phyloP scores from a whole-genome alignment of 306 rosid genomes.

The Medicago truncatula region DNA sequence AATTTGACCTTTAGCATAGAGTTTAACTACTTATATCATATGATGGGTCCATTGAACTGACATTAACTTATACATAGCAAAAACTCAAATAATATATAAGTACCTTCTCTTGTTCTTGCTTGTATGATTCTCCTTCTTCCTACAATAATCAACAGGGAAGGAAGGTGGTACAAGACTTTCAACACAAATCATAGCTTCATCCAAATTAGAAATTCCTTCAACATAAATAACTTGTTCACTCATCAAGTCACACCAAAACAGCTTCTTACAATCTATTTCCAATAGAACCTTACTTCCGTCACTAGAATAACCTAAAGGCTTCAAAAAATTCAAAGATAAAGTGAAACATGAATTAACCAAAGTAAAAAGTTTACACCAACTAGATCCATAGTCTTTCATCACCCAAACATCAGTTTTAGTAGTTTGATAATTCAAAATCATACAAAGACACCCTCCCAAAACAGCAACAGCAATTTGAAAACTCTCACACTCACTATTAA shows the following conservation, averaged over 20 bases:
- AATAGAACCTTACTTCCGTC: constrained; percentile 52
- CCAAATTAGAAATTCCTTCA: constrained; percentile 42
- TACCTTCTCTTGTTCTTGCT: too few species aligned
- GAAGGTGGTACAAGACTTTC: constrained; percentile 62
- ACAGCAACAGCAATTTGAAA: constrained; percentile 51
- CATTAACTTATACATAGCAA: too few species aligned
- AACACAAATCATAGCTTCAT: constrained; percentile 52
- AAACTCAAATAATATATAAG: too few species aligned
- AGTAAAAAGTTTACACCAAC: constrained; percentile 61
- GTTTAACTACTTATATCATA: too few species aligned
- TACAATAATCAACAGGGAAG: not conserved
- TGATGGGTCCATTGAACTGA: too few species aligned
- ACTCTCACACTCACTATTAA: too few species aligned
- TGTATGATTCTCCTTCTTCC: too few species aligned
- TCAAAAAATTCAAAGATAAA: constrained; percentile 41
- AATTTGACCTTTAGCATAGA: too few species aligned
- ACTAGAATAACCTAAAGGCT: constrained; percentile 60
- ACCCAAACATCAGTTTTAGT: constrained; percentile 60
- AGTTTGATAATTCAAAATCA: constrained; percentile 43
- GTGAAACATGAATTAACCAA: constrained; percentile 25
- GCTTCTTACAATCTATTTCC: constrained; percentile 38
- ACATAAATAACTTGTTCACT: constrained; percentile 27
- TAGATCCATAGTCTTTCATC: constrained; percentile 57
- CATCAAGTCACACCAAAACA: constrained; percentile 59
- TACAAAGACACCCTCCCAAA: constrained; percentile 52